Base-by-base conservation (phyloP, 2,329 filamentous ascomycete genomes). In the Tolypocladium pustulatum region DNA sequence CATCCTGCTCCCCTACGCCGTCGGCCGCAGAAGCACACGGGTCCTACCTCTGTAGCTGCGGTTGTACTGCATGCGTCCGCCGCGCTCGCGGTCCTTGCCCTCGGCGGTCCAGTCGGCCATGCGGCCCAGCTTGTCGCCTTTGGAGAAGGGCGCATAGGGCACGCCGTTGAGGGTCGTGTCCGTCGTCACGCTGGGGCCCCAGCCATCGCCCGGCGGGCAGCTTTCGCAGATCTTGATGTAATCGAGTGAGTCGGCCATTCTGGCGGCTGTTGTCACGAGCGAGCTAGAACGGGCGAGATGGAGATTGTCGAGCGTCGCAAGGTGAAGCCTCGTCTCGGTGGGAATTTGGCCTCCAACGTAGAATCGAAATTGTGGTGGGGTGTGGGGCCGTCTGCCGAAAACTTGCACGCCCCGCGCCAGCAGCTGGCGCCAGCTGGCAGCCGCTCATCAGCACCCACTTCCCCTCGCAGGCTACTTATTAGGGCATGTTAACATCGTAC, bases 31-130 rank as follows among this genome's bases (percentile, higher is more conserved):
- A 49, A 15, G 30, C 38, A 10, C 30, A 2, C 49, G 38, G 25
- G 9, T 15, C 55, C n/a, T 75, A 96, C 92, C 92, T 85, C 94
- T 87, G 77, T 89, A 97, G 75, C 92, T 94, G 67, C 93, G 84
- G 75, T 93, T 91, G 76, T 96, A 97, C 72, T 94, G 90, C 74
- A 89, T 86, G 72, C 93, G 82, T 62, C 91, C 90, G 65, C 89
- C 88, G 61, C 85, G 81, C 66, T 87, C 84, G 69, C 91, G 81
- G 61, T 94, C 90, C 78, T 97, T 97, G 73, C 89, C 86, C 72
- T 97, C 94, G 54, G 86, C 72, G 22, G 92, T 96, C 94, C 94
- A 99, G 81, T 99, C 94, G 61, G 94, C 94, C 92, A 99, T 97
- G 74, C 94, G 92, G 71, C 94, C 94, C 61, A 99, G 82, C 83